phyloP scores from a whole-genome alignment of 177 flowering plant genomes.

The Vitis hybrid region DNA sequence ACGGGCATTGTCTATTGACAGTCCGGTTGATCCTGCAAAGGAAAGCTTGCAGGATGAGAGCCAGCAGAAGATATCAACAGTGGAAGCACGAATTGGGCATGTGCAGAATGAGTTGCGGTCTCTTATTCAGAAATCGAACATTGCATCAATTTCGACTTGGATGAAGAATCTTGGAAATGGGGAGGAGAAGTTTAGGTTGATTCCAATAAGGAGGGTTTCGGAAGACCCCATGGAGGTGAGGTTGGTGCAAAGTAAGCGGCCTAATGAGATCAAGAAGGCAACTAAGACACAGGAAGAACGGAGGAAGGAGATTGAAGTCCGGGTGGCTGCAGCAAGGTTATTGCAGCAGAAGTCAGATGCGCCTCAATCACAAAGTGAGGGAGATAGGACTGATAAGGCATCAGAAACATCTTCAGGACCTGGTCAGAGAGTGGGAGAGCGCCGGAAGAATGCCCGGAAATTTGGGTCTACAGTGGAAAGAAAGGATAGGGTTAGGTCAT shows the following conservation, averaged over 20 bases:
- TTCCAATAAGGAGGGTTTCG: slow-evolving; percentile 64
- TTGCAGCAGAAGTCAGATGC: slow-evolving; percentile 83
- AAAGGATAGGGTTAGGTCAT: slow-evolving; percentile 61
- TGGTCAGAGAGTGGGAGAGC: slow-evolving; percentile 45
- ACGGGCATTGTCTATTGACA: slow-evolving; percentile 66
- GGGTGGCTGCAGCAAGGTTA: slow-evolving; percentile 93
- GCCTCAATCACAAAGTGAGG: slow-evolving; percentile 36
- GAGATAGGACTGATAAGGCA: slow-evolving; percentile 34
- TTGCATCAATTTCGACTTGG: slow-evolving; percentile 84
- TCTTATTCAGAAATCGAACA: slow-evolving; percentile 71
- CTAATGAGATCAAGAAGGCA: slow-evolving; percentile 95
- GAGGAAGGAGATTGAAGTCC: slow-evolving; percentile 94
- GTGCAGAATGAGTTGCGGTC: slow-evolving; percentile 69
- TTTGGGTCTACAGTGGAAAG: slow-evolving; percentile 56
- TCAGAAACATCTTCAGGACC: slow-evolving; percentile 40
- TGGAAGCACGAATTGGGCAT: slow-evolving; percentile 59
- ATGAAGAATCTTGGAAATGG: slow-evolving; percentile 83
- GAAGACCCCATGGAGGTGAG: slow-evolving; percentile 93
- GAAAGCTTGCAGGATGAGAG: slow-evolving; percentile 89
- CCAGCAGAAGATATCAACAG: slow-evolving; percentile 55
- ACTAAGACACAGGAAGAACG: slow-evolving; percentile 90
- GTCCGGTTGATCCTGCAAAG: slow-evolving; percentile 84
- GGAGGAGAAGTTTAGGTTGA: slow-evolving; percentile 84
- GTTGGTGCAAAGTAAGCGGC: slow-evolving; percentile 62
- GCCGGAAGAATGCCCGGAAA: slow-evolving; percentile 55